Evolutionary conservation across 2,329 filamentous ascomycete genomes (phyloP).

Genomic region (Zymoseptoria brevis): DNA sequence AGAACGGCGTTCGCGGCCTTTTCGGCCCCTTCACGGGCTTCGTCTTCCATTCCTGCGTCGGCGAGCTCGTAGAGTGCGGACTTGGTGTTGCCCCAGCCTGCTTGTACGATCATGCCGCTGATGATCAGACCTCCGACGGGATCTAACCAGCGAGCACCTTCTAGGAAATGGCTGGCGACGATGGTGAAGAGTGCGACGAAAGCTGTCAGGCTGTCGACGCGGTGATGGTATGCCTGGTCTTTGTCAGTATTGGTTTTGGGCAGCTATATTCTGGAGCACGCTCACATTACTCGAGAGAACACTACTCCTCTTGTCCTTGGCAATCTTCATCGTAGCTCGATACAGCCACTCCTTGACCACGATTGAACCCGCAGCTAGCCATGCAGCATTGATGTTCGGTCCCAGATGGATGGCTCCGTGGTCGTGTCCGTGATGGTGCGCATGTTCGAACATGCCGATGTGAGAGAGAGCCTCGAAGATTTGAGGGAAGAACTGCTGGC

Average conservation of each 20-base stretch:
- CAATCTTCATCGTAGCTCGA: constrained; percentile 94
- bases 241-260: not conserved
- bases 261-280: not conserved
- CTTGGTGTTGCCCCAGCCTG: constrained; percentile 77
- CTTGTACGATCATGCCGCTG: constrained; percentile 85
- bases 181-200: constrained; percentile 88
- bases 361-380: constrained; percentile 86
- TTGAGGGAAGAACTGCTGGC: constrained; percentile 43
- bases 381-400: constrained; percentile 88
- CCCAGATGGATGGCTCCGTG: constrained; percentile 43
- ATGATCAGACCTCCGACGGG: constrained; percentile 89
- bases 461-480: constrained; percentile 36
- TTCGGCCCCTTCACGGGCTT: constrained; percentile 65
- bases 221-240: constrained; percentile 66
- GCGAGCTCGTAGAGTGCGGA: constrained; percentile 78
- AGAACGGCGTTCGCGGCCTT: constrained; percentile 51
- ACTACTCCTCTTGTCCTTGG: constrained; percentile 85
- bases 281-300: constrained; percentile 81
- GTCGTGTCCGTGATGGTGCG: constrained; percentile 51
- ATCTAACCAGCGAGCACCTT: constrained; percentile 84
- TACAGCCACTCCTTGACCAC: constrained; percentile 95
- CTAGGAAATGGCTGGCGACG: constrained; percentile 76
- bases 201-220: constrained; percentile 89
- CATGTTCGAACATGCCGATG: constrained; percentile 42
- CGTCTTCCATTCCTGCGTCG: constrained; percentile 81